Percentiles rank a stretch among this genome's conserved stretches.
These are phyloP conservation scores for Coniochaeta sp. DNA, from an alignment of 2,329 filamentous ascomycete species.

Conservation along the genomic window DNA sequence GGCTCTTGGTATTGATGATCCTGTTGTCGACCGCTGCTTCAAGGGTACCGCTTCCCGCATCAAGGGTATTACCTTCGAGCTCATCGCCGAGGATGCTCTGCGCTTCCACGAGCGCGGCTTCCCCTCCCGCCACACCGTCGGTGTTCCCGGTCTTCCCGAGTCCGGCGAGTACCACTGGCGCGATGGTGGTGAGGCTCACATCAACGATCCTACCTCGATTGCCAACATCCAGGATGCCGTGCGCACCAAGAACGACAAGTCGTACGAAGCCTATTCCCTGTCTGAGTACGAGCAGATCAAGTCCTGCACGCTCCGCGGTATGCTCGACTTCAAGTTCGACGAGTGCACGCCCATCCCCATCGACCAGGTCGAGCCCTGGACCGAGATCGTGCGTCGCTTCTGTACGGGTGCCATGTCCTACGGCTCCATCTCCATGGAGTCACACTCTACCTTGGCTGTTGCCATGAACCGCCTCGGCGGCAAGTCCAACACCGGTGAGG, in stretches of 20 bases:
- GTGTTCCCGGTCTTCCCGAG: constrained; percentile 75
- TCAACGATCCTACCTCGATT: constrained; percentile 92
- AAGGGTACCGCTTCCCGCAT: constrained; percentile 90
- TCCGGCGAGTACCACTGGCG: constrained; percentile 98
- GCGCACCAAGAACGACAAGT: constrained; percentile 95
- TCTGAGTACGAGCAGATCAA: constrained; percentile 96
- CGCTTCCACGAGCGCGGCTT: constrained; percentile 92
- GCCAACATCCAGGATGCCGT: constrained; percentile 97
- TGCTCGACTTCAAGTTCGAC: constrained; percentile 95
- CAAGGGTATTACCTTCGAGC: constrained; percentile 86
- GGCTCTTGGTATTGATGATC: constrained; percentile 85
- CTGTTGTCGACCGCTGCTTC: constrained; percentile 90
- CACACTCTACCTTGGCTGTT: constrained; percentile 89
- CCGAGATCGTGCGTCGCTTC: constrained; percentile 92
- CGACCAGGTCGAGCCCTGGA: constrained; percentile 97
- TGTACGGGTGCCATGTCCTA: constrained; percentile 98
- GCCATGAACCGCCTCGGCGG: constrained; percentile 96
- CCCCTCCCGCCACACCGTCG: constrained; percentile 69
- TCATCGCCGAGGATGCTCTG: constrained; percentile 90
- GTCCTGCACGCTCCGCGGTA: constrained; percentile 86
- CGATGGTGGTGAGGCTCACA: constrained; percentile 88
- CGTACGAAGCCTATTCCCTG: constrained; percentile 91
- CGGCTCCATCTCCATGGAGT: constrained; percentile 97
- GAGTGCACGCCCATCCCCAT: constrained; percentile 79
- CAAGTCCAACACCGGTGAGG: constrained; percentile 96